Percentiles rank a stretch among this genome's conserved stretches.
Evolutionary conservation across 768 basidiomycete species (phyloP).

Genomic region (Serendipita indica): DNA sequence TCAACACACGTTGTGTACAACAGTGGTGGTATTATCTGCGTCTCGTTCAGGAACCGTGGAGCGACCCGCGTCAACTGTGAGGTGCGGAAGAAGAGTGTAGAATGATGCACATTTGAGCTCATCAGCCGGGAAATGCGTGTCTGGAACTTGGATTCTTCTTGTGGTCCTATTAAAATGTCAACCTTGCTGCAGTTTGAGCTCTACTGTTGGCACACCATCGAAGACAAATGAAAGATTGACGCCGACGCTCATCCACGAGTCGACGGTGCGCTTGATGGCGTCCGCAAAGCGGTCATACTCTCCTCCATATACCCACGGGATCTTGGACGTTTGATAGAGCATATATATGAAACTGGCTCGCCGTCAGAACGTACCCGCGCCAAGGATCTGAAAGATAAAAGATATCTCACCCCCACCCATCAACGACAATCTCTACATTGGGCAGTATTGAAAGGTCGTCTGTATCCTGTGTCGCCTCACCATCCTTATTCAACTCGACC

Average conservation of each 20-base stretch:
- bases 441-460: neutral
- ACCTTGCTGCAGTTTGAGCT: neutral
- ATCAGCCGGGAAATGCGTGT: slow-evolving; percentile 46
- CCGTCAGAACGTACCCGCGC: neutral
- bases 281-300: slow-evolving; percentile 47
- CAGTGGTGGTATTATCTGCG: slow-evolving; percentile 61
- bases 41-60: slow-evolving; percentile 54
- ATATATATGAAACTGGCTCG: slow-evolving; percentile 65
- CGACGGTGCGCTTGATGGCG: slow-evolving; percentile 36
- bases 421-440: slow-evolving; percentile 46
- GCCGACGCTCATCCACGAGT: slow-evolving; percentile 55
- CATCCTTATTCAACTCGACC: slow-evolving; percentile 19
- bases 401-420: slow-evolving; percentile 72
- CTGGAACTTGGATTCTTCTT: slow-evolving; percentile 55
- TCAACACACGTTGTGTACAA: slow-evolving; percentile 42
- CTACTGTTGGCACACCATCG: slow-evolving; percentile 41
- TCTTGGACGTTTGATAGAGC: slow-evolving; percentile 39
- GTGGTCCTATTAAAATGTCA: slow-evolving; percentile 32
- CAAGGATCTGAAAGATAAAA: neutral
- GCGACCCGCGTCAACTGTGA: slow-evolving; percentile 47
- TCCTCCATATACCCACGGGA: slow-evolving; percentile 80
- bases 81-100: slow-evolving; percentile 68
- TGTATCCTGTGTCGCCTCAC: slow-evolving; percentile 2
- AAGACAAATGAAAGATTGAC: slow-evolving; percentile 61
- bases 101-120: slow-evolving; percentile 43